Conservation (phyloP, 2,329 filamentous ascomycete genomes). For the Lecanicillium sp. region DNA sequence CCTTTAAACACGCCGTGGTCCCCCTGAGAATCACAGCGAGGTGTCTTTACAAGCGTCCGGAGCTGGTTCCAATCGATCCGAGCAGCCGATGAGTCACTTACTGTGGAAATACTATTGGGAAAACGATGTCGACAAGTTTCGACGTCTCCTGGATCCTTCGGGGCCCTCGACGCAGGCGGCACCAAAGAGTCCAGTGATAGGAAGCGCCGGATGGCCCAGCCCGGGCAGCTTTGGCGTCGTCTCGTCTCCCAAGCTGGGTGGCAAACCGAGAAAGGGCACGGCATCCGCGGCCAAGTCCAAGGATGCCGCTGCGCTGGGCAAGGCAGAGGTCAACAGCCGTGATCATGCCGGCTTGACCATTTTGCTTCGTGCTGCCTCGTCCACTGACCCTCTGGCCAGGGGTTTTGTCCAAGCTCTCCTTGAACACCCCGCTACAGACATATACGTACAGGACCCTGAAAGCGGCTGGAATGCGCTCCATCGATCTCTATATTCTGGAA, state of each 20-base stretch:
- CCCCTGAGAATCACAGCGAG: slow-evolving; percentile 80
- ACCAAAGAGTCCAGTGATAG: slow-evolving; percentile 44
- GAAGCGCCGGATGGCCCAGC: slow-evolving; percentile 19
- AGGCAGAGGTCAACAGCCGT: slow-evolving; percentile 73
- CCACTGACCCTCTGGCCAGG: slow-evolving; percentile 57
- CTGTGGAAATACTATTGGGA: slow-evolving; percentile 96
- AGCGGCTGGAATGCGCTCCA: slow-evolving; percentile 96
- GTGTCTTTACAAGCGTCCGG: slow-evolving; percentile 54
- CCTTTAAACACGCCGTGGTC: slow-evolving; percentile 94
- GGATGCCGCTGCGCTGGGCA: slow-evolving; percentile 33
- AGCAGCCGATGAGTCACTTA: slow-evolving; percentile 80
- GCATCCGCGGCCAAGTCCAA: slow-evolving; percentile 36
- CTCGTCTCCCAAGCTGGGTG: slow-evolving; percentile 40
- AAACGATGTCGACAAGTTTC: slow-evolving; percentile 95
- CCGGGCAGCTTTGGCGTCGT: slow-evolving; percentile 30
- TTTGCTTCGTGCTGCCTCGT: slow-evolving; percentile 76
- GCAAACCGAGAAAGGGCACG: slow-evolving; percentile 45
- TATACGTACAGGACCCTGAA: slow-evolving; percentile 81
- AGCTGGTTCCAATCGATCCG: slow-evolving; percentile 21
- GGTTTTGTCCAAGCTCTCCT: slow-evolving; percentile 73
- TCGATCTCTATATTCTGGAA: slow-evolving; percentile 81
- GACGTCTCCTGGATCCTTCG: slow-evolving; percentile 72
- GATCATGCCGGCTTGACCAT: slow-evolving; percentile 77
- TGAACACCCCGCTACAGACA: slow-evolving; percentile 72
- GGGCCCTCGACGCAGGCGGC: slow-evolving; percentile 46